phyloP scores from a whole-genome alignment of 495 filamentous ascomycete genomes.

The Aspergillus nanangensis region DNA sequence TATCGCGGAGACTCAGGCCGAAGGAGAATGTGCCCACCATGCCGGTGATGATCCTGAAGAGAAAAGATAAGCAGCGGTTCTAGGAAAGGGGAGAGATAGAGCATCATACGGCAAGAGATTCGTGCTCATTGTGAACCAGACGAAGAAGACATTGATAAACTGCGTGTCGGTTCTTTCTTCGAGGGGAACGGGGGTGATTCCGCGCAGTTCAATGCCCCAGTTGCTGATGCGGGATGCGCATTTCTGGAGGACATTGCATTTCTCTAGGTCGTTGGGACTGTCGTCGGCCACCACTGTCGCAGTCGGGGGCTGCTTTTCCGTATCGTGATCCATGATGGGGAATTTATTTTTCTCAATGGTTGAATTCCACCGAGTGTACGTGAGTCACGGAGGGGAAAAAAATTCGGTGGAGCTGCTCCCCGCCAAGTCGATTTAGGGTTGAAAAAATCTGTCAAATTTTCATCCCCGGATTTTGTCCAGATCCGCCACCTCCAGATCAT shows the following conservation, averaged over 20 bases:
- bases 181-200: slow-evolving; percentile 32
- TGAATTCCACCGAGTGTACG: no score
- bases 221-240: slow-evolving; percentile 7
- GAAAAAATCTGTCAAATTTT: no score
- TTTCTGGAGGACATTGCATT: not conserved
- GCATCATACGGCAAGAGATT: slow-evolving; percentile 9
- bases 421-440: no score
- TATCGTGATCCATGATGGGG: not conserved
- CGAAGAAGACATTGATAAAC: slow-evolving; percentile 32
- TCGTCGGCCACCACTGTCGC: not conserved
- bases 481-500: no score
- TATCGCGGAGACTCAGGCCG: slow-evolving; percentile 43
- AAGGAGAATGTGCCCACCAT: slow-evolving; percentile 48
- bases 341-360: no score
- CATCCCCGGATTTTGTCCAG: no score
- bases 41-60: slow-evolving; percentile 53
- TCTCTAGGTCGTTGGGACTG: not conserved
- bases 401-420: no score
- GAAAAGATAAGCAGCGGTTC: slow-evolving; percentile 13
- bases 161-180: slow-evolving; percentile 44
- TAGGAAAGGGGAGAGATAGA: slow-evolving; percentile 6
- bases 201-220: slow-evolving; percentile 25
- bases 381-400: no score
- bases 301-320: not conserved
- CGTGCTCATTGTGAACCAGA: slow-evolving; percentile 21